These are phyloP conservation scores for Hemerocallis citrina DNA, from an alignment of 106 monocot species.

Conservation along the genomic window DNA sequence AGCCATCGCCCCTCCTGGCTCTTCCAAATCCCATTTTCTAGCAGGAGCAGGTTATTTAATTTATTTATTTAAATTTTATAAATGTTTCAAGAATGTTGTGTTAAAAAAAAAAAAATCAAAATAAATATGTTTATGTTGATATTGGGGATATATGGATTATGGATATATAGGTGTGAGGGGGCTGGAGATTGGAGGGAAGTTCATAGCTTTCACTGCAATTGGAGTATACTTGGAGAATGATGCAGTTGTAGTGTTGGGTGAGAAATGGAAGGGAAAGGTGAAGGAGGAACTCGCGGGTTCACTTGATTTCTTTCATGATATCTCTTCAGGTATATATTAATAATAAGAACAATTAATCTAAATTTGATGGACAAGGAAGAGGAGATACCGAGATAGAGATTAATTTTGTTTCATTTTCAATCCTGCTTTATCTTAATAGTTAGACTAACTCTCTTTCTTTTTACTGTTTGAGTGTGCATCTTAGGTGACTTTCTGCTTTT, in stretches of 20 bases:
- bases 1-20: slow-evolving; percentile 17
- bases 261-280: slow-evolving; percentile 46
- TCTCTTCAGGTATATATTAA: slow-evolving; percentile 18
- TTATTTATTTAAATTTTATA: not conserved
- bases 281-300: slow-evolving; percentile 24
- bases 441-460: no score
- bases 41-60: slow-evolving; percentile 36
- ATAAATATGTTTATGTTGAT: not conserved
- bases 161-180: slow-evolving; percentile 32
- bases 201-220: slow-evolving; percentile 42
- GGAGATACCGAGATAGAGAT: no score
- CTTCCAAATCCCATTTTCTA: slow-evolving; percentile 36
- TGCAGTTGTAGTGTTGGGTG: slow-evolving; percentile 14
- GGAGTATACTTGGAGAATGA: slow-evolving; percentile 40
- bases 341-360: not conserved
- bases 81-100: not conserved
- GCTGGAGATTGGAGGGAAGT: slow-evolving; percentile 35
- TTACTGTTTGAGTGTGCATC: no score
- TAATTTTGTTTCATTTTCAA: no score
- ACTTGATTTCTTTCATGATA: slow-evolving; percentile 34
- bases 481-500: no score
- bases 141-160: no score
- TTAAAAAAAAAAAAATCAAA: no score
- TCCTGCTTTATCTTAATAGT: no score
- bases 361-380: no score